Conservation (phyloP, 495 filamentous ascomycete genomes). For the Massariosphaeria phaeospora region DNA sequence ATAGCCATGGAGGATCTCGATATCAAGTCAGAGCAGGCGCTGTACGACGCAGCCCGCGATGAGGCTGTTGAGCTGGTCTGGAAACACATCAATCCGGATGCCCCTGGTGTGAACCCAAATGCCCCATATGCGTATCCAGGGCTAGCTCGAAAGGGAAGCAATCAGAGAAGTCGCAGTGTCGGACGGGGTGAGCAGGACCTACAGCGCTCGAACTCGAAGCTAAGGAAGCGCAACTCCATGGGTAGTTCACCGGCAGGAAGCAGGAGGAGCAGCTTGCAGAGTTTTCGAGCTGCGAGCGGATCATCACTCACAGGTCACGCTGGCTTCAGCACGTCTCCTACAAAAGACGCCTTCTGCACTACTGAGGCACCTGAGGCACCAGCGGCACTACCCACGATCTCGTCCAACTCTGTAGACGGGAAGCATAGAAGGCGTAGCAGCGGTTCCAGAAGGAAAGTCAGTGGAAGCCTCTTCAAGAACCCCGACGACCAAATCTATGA, state of each 20-base stretch:
- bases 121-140: constrained; percentile 59
- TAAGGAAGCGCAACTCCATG: constrained; percentile 29
- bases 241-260: constrained; percentile 23
- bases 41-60: constrained; percentile 72
- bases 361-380: not conserved
- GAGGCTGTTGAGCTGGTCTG: constrained; percentile 86
- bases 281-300: constrained; percentile 27
- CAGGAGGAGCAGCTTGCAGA: constrained; percentile 28
- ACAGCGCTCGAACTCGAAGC: constrained; percentile 25
- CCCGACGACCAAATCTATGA: constrained; percentile 85
- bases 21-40: constrained; percentile 59
- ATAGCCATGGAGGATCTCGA: constrained; percentile 79
- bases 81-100: constrained; percentile 67
- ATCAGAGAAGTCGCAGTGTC: constrained; percentile 57
- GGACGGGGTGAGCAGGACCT: constrained; percentile 47
- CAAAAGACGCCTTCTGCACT: constrained; percentile 4
- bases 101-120: constrained; percentile 51
- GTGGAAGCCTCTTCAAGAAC: constrained; percentile 44
- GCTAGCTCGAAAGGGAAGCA: constrained; percentile 57
- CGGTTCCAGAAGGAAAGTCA: constrained; percentile 48
- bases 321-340: constrained; percentile 10
- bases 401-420: constrained; percentile 25
- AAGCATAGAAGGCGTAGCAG: constrained; percentile 37
- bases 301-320: constrained; percentile 29
- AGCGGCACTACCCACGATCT: constrained; percentile 2